phyloP scores from a whole-genome alignment of 306 rosid genomes.

The Datisca glomerata region DNA sequence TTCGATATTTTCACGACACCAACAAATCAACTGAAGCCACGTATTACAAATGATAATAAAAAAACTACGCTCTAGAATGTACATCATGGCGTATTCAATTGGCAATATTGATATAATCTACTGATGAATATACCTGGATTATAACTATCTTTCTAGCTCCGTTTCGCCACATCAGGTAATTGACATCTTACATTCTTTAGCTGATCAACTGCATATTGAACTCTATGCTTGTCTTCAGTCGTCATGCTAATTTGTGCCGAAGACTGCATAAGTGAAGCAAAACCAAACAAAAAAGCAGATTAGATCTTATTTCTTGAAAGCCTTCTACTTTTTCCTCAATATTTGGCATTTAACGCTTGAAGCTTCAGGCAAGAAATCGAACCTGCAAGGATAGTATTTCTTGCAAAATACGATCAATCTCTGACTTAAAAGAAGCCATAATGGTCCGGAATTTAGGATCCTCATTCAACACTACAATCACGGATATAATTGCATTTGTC shows the following conservation, averaged over 20 bases:
- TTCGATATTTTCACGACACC: no score
- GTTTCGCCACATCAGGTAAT: constrained; percentile 2
- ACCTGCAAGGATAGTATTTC: constrained; percentile 40
- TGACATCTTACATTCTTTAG: constrained; percentile 22
- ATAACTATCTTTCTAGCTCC: constrained; percentile 6
- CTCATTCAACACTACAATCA: constrained; percentile 38
- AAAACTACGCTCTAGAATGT: no score
- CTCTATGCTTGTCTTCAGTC: constrained; percentile 41
- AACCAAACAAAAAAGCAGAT: background rate
- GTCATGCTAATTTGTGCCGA: constrained; percentile 20
- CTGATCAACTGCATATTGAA: constrained; percentile 24
- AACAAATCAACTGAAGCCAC: no score
- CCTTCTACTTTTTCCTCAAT: constrained; percentile 1
- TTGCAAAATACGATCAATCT: constrained; percentile 26
- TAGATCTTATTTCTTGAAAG: background rate
- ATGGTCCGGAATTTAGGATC: constrained; percentile 29
- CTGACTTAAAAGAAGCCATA: constrained; percentile 33
- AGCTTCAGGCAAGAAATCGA: constrained; percentile 9
- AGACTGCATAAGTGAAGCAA: constrained; percentile 29
- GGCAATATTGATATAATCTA: no score
- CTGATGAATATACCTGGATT: no score
- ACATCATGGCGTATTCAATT: no score
- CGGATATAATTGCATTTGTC: constrained; percentile 29
- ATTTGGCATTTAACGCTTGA: no score
- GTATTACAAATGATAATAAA: no score